phyloP scores from a whole-genome alignment of 768 basidiomycete genomes.

The Leucogyrophana mollusca region DNA sequence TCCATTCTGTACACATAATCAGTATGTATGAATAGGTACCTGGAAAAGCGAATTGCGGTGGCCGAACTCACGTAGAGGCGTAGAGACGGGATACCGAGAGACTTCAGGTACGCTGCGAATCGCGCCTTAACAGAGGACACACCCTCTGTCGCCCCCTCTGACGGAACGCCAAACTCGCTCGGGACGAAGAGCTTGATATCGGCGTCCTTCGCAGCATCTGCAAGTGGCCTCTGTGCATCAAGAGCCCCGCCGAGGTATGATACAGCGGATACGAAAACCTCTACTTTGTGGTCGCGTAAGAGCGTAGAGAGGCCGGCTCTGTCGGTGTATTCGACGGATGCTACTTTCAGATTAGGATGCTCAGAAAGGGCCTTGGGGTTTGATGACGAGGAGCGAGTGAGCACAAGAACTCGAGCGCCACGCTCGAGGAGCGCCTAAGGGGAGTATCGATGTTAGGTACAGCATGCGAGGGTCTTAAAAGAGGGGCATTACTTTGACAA shows the following conservation, averaged over 20 bases:
- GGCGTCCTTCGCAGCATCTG: conserved; percentile 24
- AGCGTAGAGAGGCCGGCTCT: conserved; percentile 10
- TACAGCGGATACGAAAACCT: conserved; percentile 22
- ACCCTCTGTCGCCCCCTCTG: conserved; percentile 15
- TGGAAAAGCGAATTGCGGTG: background rate
- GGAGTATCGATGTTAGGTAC: background rate
- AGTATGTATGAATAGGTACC: no score
- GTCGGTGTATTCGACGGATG: conserved; percentile 15
- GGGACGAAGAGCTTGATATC: conserved; percentile 28
- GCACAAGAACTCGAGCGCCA: conserved; percentile 2
- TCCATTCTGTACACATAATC: conserved; percentile 13
- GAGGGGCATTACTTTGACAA: conserved; percentile 11
- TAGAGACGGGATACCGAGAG: conserved; percentile 17
- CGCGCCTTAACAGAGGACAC: conserved; percentile 10
- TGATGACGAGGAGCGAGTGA: conserved; percentile 4
- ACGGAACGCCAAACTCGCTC: conserved; percentile 25
- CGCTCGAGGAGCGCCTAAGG: conserved; percentile 7
- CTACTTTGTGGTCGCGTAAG: conserved; percentile 18
- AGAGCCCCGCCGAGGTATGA: conserved; percentile 5
- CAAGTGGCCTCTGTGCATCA: conserved; percentile 13
- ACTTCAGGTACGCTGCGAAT: conserved; percentile 17
- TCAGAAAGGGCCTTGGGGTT: conserved; percentile 1
- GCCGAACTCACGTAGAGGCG: conserved; percentile 20
- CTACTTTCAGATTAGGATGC: conserved; percentile 10
- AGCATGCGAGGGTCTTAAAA: background rate